A percentile compares a stretch with the other conserved stretches of the same genome.
These are phyloP conservation scores for Lomentospora prolificans DNA, from an alignment of 2,329 filamentous ascomycete genomes.

Conservation along the genomic window DNA sequence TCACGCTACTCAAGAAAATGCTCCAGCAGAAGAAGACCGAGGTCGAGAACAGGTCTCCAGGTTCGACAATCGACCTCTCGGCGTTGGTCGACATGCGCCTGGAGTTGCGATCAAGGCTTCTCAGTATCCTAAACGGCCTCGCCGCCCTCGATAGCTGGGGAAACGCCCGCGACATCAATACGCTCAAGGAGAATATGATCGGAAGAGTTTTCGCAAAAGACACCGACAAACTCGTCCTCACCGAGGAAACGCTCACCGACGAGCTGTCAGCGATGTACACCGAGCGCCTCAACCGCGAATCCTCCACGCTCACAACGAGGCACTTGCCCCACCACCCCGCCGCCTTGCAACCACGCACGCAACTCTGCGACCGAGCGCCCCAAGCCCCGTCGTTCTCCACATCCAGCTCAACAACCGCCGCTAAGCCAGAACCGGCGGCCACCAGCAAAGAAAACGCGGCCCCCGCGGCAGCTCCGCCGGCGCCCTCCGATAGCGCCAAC, in stretches of 20 bases:
- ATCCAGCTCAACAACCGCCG: background rate
- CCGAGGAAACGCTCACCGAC: conserved; percentile 12
- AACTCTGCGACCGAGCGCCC: conserved; percentile 10
- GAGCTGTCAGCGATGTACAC: conserved; percentile 17
- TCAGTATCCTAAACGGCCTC: conserved; percentile 18
- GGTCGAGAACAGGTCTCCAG: conserved; percentile 17
- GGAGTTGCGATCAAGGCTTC: background rate
- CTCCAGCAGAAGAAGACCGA: conserved; percentile 50
- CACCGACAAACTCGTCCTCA: conserved; percentile 17
- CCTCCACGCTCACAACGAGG: background rate
- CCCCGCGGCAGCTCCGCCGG: background rate
- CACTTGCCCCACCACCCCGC: background rate
- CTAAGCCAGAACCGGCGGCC: background rate
- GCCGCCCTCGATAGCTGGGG: conserved; percentile 43
- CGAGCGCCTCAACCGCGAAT: conserved; percentile 12
- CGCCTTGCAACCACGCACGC: background rate
- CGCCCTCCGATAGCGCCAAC: background rate
- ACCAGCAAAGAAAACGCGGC: background rate
- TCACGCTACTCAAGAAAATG: conserved; percentile 42
- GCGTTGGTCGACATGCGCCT: conserved; percentile 21
- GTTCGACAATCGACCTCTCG: conserved; percentile 12
- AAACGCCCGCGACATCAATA: conserved; percentile 52
- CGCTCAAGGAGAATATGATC: conserved; percentile 42
- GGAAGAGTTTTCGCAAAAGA: conserved; percentile 22
- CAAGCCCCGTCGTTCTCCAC: background rate